These are phyloP conservation scores for Gleditsia sinensis DNA, from an alignment of 306 rosid genomes.

Conservation along the genomic window DNA sequence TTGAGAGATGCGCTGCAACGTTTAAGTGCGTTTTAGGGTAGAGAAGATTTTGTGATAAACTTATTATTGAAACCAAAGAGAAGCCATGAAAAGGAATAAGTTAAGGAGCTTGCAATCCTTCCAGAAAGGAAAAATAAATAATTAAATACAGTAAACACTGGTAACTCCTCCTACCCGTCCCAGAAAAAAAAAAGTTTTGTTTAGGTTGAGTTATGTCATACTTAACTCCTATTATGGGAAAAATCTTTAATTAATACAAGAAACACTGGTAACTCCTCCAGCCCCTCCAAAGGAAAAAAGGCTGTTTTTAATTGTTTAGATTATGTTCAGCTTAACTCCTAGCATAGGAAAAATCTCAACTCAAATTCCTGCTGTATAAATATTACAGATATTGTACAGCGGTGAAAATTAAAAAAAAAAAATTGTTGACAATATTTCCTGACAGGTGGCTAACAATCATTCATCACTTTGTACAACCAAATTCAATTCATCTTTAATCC, in stretches of 20 bases:
- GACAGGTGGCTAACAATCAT: background rate
- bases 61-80: background rate
- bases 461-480: constrained; percentile 1
- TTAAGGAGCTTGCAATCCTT: background rate
- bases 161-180: too few species aligned
- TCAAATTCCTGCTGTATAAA: background rate
- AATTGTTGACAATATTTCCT: background rate
- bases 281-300: too few species aligned
- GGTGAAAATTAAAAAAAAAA: background rate
- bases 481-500: background rate
- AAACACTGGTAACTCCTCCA: too few species aligned
- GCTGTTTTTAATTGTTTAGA: too few species aligned
- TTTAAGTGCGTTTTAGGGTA: background rate
- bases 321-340: too few species aligned
- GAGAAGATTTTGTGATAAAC: too few species aligned
- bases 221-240: background rate
- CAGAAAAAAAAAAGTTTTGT: background rate
- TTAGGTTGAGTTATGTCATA: background rate
- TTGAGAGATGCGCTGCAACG: background rate
- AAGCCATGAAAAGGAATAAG: background rate
- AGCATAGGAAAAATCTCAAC: too few species aligned
- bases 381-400: background rate
- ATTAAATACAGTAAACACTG: too few species aligned
- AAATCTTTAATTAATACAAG: background rate
- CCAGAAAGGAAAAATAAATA: background rate